A percentile compares a stretch with the other conserved stretches of the same genome.
These are phyloP conservation scores for Scenedesmus sp. DNA, from an alignment of 163 green algal species.

Conservation along the genomic window DNA sequence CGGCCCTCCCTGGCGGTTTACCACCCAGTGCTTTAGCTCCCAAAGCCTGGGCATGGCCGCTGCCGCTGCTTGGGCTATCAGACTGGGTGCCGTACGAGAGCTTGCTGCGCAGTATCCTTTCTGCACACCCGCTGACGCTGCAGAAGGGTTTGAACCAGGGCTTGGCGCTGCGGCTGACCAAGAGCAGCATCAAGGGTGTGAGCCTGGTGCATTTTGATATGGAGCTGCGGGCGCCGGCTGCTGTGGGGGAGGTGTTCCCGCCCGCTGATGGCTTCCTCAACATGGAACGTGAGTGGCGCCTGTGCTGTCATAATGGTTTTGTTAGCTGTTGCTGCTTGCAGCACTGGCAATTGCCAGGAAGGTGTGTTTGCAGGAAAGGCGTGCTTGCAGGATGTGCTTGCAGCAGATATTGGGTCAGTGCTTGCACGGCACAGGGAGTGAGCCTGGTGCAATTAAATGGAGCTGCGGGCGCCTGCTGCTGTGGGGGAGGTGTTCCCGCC, in stretches of 20 bases:
- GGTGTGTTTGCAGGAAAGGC: neutral
- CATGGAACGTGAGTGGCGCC: conserved; percentile 3
- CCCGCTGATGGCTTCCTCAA: conserved; percentile 6
- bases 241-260: neutral
- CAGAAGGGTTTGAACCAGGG: conserved; percentile 34
- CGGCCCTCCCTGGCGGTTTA: conserved; percentile 12
- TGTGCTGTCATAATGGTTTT: too few relatives aligned
- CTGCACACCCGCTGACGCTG: conserved; percentile 21
- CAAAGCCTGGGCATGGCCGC: conserved; percentile 28
- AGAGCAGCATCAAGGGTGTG: conserved; percentile 46
- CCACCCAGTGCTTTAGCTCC: neutral
- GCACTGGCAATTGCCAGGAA: neutral
- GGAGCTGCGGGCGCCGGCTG: conserved; percentile 24
- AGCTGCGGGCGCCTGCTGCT: conserved; percentile 20
- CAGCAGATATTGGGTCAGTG: too few relatives aligned
- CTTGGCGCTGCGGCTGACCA: conserved; percentile 34
- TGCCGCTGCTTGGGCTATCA: conserved; percentile 11
- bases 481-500: neutral
- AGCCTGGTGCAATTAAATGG: conserved; percentile 48
- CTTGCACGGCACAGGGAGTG: conserved; percentile 25
- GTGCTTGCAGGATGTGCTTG: neutral
- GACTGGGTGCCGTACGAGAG: conserved; percentile 51
- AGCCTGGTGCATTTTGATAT: conserved; percentile 49
- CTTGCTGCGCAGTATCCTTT: conserved; percentile 26
- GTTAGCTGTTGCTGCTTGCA: neutral